phyloP scores from a whole-genome alignment of 163 green algal species.

The Scenedesmus sp. region DNA sequence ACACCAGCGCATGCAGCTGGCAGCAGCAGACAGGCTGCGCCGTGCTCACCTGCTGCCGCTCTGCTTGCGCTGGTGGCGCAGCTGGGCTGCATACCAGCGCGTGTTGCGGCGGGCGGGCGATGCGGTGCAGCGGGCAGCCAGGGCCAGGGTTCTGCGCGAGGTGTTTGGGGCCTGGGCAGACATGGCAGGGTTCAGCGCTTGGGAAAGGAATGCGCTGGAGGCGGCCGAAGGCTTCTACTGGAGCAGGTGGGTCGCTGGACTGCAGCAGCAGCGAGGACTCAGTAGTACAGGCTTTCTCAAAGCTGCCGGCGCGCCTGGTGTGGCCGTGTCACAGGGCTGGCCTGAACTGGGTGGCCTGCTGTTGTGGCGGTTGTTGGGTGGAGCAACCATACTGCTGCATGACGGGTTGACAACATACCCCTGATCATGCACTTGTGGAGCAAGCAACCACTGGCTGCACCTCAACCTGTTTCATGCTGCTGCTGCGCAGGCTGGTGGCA shows the following conservation, averaged over 20 bases:
- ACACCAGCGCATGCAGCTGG: not conserved
- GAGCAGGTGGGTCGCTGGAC: not conserved
- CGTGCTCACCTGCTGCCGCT: not conserved
- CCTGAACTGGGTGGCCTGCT: not conserved
- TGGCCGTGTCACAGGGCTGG: too few relatives aligned
- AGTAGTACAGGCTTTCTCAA: too few relatives aligned
- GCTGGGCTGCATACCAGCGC: not conserved
- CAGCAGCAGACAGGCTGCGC: conserved; percentile 15
- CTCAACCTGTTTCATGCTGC: too few relatives aligned
- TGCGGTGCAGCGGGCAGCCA: not conserved
- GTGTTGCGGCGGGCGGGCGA: not conserved
- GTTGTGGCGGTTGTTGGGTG: too few relatives aligned
- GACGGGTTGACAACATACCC: too few relatives aligned
- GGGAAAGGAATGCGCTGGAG: not conserved
- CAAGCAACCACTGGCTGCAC: too few relatives aligned
- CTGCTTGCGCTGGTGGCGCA: not conserved
- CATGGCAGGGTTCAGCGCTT: not conserved
- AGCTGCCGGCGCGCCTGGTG: too few relatives aligned
- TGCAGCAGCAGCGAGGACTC: not conserved
- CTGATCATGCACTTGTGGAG: too few relatives aligned
- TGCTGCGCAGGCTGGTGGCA: conserved; percentile 6
- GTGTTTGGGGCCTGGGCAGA: not conserved
- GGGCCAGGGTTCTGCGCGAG: not conserved
- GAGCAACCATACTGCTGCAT: too few relatives aligned
- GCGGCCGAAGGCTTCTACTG: conserved; percentile 39